Evolutionary conservation across 2,329 filamentous ascomycete species (phyloP), one percentile per base, ranked within the genome.

Genomic region (Dissoconium aciculare): DNA sequence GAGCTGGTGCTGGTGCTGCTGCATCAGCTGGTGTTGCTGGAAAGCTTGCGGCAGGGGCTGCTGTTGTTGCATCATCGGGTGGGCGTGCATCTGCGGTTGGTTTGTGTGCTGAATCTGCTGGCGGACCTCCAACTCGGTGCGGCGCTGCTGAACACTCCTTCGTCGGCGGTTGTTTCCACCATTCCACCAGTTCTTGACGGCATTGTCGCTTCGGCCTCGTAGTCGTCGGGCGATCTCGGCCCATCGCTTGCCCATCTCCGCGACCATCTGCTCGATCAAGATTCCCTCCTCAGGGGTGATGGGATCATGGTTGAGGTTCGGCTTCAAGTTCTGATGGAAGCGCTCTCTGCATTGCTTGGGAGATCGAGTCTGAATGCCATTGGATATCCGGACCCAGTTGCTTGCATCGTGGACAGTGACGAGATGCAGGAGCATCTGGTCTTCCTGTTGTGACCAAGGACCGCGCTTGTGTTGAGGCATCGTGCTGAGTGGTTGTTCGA

Each of bases 141-240:
- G 50, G 28, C 52, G 51, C 25, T 49, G 46, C 38, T 51, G 54
- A 49, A 40, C 53, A 43, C 33, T 56, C 38, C 62, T 57, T 48
- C 60, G 58, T 47, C 78, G 68, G 48, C 84, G 73, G 60, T 93
- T 93, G 67, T 85, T 79, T 52, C 78, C 81, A 29, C 85, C 84
- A 52, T 93, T 93, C 81, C 81, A 93, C 83, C 84, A 94, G 57
- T 94, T 94, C 70, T 94, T 94, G 40, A 94, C 82, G 15, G 82
- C 79, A 50, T 94, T 94, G 62, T 94, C 85, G 55, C 84, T 92
- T 49, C 85, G 77, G 41, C 83, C 83, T 32, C 77, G 69, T 12
- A 94, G 67, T 27, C 73, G 67, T 42, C 85, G 70, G 26, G 85
- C 82, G 50, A 94, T 94, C 52, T 94, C 83, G 2, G 85, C 85